A percentile compares a stretch with the other conserved stretches of the same genome.
Conservation (phyloP, 73 alveolate species). For the Symbiodinium pilosum region DNA sequence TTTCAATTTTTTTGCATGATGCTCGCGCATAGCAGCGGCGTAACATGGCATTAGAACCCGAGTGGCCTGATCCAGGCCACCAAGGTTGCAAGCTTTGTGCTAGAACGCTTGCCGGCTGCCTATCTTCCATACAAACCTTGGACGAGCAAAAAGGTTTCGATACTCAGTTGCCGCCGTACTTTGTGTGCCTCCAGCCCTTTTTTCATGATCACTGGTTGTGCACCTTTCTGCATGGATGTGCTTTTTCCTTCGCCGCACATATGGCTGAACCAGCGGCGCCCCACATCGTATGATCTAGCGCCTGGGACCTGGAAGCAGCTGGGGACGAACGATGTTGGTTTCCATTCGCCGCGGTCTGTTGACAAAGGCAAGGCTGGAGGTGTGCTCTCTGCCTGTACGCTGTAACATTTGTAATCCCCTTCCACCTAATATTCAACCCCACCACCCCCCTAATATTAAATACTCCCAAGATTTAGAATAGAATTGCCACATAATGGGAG, state of each 20-base stretch:
- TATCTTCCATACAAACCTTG: neutral
- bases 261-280: neutral
- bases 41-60: too few species aligned
- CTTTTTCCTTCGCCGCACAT: neutral
- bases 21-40: too few species aligned
- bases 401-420: neutral
- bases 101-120: neutral
- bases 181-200: too few species aligned
- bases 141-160: neutral
- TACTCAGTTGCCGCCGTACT: too few species aligned
- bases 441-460: too few species aligned
- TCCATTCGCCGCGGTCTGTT: slow-evolving; percentile 3
- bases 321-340: neutral
- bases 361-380: neutral
- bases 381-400: neutral
- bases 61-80: too few species aligned
- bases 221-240: neutral
- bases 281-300: neutral
- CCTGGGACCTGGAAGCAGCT: neutral
- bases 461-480: too few species aligned
- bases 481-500: too few species aligned
- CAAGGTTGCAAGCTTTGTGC: too few species aligned
- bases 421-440: too few species aligned
- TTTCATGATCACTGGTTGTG: neutral
- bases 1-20: neutral